phyloP scores from a whole-genome alignment of 1,139 yeast genomes.

The Geotrichum histeridarum region DNA sequence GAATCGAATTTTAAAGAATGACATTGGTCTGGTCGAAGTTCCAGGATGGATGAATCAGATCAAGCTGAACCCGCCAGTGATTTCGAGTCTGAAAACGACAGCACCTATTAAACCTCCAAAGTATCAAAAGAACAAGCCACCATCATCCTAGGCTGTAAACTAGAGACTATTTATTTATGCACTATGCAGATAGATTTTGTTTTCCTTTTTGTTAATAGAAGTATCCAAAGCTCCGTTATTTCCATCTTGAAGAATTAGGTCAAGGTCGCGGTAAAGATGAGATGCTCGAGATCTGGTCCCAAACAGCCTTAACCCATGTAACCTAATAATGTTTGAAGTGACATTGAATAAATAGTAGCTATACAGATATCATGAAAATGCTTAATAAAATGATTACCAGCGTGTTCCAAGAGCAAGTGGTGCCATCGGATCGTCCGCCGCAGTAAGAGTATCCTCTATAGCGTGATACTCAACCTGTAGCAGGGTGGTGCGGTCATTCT shows the following conservation, averaged over 20 bases:
- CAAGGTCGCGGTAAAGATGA: too few species aligned
- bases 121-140: neutral
- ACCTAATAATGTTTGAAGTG: too few species aligned
- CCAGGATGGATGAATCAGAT: constrained; percentile 18
- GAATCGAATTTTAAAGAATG: neutral
- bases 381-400: constrained; percentile 12
- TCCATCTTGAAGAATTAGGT: too few species aligned
- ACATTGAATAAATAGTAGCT: too few species aligned
- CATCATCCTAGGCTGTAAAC: neutral
- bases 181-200: too few species aligned
- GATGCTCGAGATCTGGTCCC: too few species aligned
- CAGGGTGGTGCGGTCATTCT: neutral
- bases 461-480: constrained; percentile 19
- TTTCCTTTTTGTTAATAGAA: too few species aligned
- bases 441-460: constrained; percentile 7
- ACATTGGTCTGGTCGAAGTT: constrained; percentile 6
- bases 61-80: constrained; percentile 8
- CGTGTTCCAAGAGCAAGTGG: constrained; percentile 18
- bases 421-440: constrained; percentile 8
- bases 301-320: too few species aligned
- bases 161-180: too few species aligned
- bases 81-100: constrained; percentile 10
- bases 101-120: constrained; percentile 12
- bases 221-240: too few species aligned
- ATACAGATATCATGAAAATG: neutral